A percentile compares a stretch with the other conserved stretches of the same genome.
These are phyloP conservation scores for Henckelia pumila DNA, from an alignment of 257 asterid genomes.

Conservation along the genomic window DNA sequence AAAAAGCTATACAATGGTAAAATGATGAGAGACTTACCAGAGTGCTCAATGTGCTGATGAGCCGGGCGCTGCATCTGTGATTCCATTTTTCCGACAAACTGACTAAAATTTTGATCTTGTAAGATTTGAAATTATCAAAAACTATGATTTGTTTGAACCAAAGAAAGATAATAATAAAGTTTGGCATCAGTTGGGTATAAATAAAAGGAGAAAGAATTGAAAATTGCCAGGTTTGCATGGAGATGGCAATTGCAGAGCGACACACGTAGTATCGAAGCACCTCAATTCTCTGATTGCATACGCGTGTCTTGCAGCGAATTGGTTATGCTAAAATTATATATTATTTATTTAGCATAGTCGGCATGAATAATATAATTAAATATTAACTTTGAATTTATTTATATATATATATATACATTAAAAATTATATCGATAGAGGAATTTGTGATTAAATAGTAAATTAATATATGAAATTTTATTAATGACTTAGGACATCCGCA, in stretches of 20 bases:
- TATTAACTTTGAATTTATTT: no score
- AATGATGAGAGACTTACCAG: neutral
- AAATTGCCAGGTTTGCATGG: constrained; percentile 22
- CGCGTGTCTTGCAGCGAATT: constrained; percentile 18
- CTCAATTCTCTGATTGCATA: neutral
- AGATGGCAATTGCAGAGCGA: constrained; percentile 7
- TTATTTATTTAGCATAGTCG: neutral
- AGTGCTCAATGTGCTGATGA: neutral
- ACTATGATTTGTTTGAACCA: neutral
- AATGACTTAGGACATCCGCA: no score
- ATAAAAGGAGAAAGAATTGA: neutral
- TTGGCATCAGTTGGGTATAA: neutral
- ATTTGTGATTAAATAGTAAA: no score
- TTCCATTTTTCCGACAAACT: neutral
- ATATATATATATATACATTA: no score
- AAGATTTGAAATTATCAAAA: no score
- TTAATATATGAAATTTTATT: no score
- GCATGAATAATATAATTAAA: no score
- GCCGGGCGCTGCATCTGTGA: neutral
- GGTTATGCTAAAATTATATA: neutral
- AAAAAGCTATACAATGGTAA: no score
- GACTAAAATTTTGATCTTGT: neutral
- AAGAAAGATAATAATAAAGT: no score
- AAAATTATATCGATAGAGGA: no score
- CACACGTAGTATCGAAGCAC: constrained; percentile 6